Base-by-base conservation (phyloP, 306 rosid genomes). In the Casuarina glauca region DNA sequence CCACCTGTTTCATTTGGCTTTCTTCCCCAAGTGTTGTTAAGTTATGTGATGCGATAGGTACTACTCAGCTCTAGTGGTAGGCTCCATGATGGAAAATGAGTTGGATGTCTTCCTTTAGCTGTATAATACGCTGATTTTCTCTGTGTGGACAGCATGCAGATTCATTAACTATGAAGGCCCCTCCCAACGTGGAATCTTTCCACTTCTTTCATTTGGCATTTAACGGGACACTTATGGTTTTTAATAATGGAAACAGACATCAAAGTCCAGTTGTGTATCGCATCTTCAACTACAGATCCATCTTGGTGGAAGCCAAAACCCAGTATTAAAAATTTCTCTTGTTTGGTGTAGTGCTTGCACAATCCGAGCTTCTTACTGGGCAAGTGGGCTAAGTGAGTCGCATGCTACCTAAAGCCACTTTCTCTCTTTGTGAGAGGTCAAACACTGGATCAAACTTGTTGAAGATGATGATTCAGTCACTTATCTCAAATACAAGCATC, bases 161-260 rank as follows among this genome's bases (percentile, higher is more conserved):
- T 70, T 35, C 11, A 64, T n/a, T 73, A 69, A 15, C 41, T 39
- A 49, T 42, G 74, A 36, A 10, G 67, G 69, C 53, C 61, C 80
- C 77, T 36, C 53, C 32, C 32, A 38, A 6, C 54, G 7, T 61
- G 19, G 35, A 41, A 48, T 50, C 9, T 45, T n/a, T 36, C 49
- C 64, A 72, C 80, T 76, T n/a, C 38, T 20, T 72, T 41, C 42
- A 44, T 38, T 81, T 66, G 13, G 74, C 48, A 82, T 38, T 7
- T 7, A 13, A 73, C 75, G 72, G 69, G 55, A 16, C 35, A 72
- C 45, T 70, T 69, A 66, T 50, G 49, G n/a, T 70, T 45, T 20
- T 39, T 41, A 5, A 60, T 60, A 8, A 26, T 3, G 3, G 7
- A 5, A 26, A 10, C 39, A 35, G 36, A 4, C 10, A 13, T 17